Evolutionary conservation across 2,329 filamentous ascomycete genomes (phyloP), one percentile per base, ranked within the genome.

Genomic region (Cercospora janseana): DNA sequence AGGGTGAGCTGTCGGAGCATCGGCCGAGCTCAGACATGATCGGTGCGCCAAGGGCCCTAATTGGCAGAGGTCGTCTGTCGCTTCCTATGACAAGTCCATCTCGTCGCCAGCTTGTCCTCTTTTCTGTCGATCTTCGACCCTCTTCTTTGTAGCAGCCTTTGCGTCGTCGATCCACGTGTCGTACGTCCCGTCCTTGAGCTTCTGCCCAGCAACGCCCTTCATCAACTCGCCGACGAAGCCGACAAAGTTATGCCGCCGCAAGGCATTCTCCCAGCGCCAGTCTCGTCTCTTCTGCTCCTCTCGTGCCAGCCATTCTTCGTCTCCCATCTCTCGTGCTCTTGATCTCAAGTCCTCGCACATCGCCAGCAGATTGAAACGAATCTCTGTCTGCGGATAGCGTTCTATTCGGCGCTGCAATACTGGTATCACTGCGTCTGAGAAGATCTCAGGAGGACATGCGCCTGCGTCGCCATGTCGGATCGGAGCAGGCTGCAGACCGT

Each of bases 251-350:
- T 95, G 92, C 62, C 87, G 77, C 54, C 93, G 75, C 63, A 98
- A 75, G 8, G 90, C 87, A 71, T 98, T 98, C 78, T 98, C 93
- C 78, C 93, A 96, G 66, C 83, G 80, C 93, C 93, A 98, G 57
- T 85, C 87, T 51, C 78, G 78, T 45, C 93, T 79, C 80, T 95
- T 95, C 65, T 80, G 78, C 73, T 92, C 82, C 77, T 97, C 91
- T 46, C 85, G 77, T 58, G 82, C 82, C 59, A 97, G 71, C 69
- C 83, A 75, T 66, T 95, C 91, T 34, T 73, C 67, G 71, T 98
- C 93, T 37, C 91, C 91, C 57, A 93, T 81, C 69, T 94, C 88
- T 50, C 79, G 77, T 24, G 92, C 92, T 41, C 82, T 77, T 37
- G 87, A 75, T 34, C 93, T 79, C 66, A 91, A 75, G 72, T 98